phyloP scores from a whole-genome alignment of 805 yeast genomes.

The Candida chilensis region DNA sequence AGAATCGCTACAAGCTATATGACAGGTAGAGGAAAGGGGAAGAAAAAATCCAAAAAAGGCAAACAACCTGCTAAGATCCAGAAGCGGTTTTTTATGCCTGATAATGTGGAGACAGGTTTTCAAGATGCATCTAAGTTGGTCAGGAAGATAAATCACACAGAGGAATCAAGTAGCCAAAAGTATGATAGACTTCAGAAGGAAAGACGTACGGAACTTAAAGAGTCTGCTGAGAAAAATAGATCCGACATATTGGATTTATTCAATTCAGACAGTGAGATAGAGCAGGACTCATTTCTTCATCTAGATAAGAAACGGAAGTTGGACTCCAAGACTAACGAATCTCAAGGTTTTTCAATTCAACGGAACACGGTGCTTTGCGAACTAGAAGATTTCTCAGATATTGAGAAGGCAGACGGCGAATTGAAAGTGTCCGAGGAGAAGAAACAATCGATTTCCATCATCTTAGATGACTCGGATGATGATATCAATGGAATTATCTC shows the following conservation, averaged over 20 bases:
- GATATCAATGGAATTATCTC: slow-evolving; percentile 3
- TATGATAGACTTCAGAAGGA: neutral
- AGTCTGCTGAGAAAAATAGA: slow-evolving; percentile 2
- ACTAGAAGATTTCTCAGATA: neutral
- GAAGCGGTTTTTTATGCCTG: slow-evolving; percentile 66
- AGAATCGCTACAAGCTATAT: slow-evolving; percentile 59
- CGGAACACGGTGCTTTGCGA: slow-evolving; percentile 1
- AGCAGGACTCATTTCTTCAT: slow-evolving; percentile 1
- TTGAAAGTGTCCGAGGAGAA: slow-evolving; percentile 5
- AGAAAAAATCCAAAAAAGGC: slow-evolving; percentile 7
- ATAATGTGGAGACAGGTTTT: slow-evolving; percentile 60
- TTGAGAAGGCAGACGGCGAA: slow-evolving; percentile 2
- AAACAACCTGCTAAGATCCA: slow-evolving; percentile 9
- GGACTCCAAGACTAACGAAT: neutral
- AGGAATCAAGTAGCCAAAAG: slow-evolving; percentile 3
- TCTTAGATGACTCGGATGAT: slow-evolving; percentile 7
- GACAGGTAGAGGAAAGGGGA: slow-evolving; percentile 23
- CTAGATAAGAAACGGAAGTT: neutral
- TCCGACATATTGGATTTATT: slow-evolving; percentile 7
- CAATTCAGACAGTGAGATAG: slow-evolving; percentile 4
- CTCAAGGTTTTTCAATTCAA: slow-evolving; percentile 2
- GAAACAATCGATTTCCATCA: slow-evolving; percentile 3
- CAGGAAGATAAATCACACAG: slow-evolving; percentile 9
- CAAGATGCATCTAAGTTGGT: slow-evolving; percentile 41
- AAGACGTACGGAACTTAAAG: slow-evolving; percentile 5